Evolutionary conservation across 2,329 filamentous ascomycete species (phyloP), one percentile per base, ranked within the genome.

Genomic region (Ilyonectria sp.): DNA sequence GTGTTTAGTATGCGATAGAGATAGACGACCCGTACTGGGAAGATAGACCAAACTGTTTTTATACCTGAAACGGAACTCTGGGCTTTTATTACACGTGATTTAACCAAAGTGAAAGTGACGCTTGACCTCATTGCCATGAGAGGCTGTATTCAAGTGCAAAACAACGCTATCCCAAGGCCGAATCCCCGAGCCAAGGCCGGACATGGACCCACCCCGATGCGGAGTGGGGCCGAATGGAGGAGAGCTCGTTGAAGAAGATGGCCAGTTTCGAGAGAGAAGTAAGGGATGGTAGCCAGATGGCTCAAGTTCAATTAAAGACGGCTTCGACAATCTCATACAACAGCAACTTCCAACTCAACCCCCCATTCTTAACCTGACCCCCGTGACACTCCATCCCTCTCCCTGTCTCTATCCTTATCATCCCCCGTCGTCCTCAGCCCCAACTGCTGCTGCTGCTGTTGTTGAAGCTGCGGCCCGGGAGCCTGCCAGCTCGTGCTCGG

Each of bases 401-500:
- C 56, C 44, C 35, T 29, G 17, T 61, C 52, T 52, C 47, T 58
- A 33, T 55, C 58, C 53, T 15, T 54, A 35, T 31, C 40, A 2
- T 35, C 23, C 46, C 23, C 40, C 17, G 13, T n/a, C n/a, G 10
- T 47, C 66, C 37, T 65, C 67, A 13, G 31, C 54, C 31, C 62
- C 63, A 47, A 58, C 60, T 58, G 65, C 64, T 0, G 9, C 54
- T 26, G 26, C 26, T 21, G 3, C 47, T 47, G n/a, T 29, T 53
- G 2, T 15, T 35, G 40, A 21, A 6, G 26, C 26, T 26, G 26
- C 63, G 67, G 71, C 57, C 69, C 68, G 1, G 74, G 74, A 15
- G 74, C 74, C 63, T 76, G 74, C 74, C 74, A 75, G 50, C 60
- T 69, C 47, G 69, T 75, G 15, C 74, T 74, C 58, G 74, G 74